These are phyloP conservation scores for Ustilago bromivora DNA, from an alignment of 1,284 basidiomycete genomes.

Conservation along the genomic window DNA sequence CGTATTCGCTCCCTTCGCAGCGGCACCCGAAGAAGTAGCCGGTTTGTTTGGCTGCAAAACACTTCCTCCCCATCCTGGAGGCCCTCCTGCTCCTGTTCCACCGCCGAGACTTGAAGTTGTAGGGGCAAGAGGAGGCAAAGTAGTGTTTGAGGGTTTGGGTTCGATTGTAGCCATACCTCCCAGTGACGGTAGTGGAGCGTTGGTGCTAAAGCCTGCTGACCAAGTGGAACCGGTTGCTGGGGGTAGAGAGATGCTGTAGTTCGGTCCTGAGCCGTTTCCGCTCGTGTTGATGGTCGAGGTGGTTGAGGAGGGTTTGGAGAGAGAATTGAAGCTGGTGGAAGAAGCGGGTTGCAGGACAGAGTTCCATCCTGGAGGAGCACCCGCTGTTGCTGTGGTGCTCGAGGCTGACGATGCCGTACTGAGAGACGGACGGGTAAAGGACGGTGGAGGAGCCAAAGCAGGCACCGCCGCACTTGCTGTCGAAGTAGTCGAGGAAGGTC, in stretches of 20 bases:
- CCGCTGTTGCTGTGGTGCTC: constrained; percentile 1
- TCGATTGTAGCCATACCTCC: constrained; percentile 17
- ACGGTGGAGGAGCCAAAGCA: constrained; percentile 30
- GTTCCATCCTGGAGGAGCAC: constrained; percentile 25
- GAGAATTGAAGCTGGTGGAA: constrained; percentile 6
- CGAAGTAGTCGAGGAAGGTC: neutral
- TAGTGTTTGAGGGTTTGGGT: neutral
- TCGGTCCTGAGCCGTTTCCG: constrained; percentile 33
- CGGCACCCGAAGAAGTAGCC: neutral
- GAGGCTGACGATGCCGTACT: constrained; percentile 20
- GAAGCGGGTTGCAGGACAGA: constrained; percentile 33
- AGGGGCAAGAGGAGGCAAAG: neutral
- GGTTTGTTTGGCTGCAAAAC: constrained; percentile 49
- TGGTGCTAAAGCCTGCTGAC: neutral
- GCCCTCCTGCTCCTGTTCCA: constrained; percentile 12
- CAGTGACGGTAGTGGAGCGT: constrained; percentile 7
- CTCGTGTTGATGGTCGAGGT: neutral
- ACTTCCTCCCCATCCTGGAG: constrained; percentile 41
- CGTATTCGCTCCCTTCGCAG: neutral
- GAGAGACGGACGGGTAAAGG: constrained; percentile 20
- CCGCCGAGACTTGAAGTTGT: constrained; percentile 6
- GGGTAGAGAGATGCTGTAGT: constrained; percentile 57
- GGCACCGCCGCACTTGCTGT: neutral
- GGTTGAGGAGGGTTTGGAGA: neutral
- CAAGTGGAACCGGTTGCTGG: constrained; percentile 41